Conservation (phyloP, 2,329 filamentous ascomycete species). For the Onygena corvina region DNA sequence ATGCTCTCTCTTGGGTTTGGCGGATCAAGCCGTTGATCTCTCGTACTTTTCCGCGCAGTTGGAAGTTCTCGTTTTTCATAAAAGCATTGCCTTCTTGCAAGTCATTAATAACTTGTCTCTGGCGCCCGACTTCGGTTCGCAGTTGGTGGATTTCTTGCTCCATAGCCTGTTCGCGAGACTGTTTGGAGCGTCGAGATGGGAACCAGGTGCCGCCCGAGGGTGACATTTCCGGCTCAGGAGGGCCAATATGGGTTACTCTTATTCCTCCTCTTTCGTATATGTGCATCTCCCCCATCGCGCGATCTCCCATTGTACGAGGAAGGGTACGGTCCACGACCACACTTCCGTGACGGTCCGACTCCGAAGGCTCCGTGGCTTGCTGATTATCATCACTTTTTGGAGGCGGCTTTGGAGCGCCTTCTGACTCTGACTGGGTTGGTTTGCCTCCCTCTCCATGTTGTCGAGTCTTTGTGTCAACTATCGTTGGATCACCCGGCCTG, state of each 20-base stretch:
- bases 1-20: constrained; percentile 9
- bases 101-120: background rate
- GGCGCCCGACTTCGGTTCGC: constrained; percentile 1
- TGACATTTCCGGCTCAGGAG: background rate
- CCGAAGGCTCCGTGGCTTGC: background rate
- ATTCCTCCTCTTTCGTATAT: background rate
- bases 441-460: background rate
- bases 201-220: background rate
- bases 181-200: background rate
- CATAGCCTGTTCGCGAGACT: constrained; percentile 3
- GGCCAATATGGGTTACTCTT: background rate
- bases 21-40: constrained; percentile 8
- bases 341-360: background rate
- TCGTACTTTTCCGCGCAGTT: constrained; percentile 3
- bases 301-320: background rate
- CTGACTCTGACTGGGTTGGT: background rate
- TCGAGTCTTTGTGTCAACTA: background rate
- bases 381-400: background rate
- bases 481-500: background rate
- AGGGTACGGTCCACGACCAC: background rate
- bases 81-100: background rate
- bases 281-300: background rate
- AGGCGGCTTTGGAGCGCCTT: background rate
- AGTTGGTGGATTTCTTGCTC: background rate
- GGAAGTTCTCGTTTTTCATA: constrained; percentile 6